phyloP scores from a whole-genome alignment of 2,329 filamentous ascomycete genomes.

The Graphiopsis chlorocephala region DNA sequence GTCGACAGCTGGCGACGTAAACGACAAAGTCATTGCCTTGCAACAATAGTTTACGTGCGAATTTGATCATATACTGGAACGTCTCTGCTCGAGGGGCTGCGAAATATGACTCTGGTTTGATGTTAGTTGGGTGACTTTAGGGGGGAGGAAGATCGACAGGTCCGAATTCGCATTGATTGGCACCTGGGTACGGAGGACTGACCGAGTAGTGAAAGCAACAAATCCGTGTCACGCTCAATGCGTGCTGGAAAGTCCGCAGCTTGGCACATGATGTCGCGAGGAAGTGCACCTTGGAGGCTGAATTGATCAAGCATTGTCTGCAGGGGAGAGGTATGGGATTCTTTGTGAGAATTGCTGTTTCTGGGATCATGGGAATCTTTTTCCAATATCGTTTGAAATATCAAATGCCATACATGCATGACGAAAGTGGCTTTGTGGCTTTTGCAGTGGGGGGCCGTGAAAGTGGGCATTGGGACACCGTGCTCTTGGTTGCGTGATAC shows the following conservation, averaged over 20 bases:
- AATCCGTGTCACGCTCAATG: background rate
- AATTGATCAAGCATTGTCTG: background rate
- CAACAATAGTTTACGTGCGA: background rate
- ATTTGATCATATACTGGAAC: background rate
- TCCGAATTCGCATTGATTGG: too few relatives aligned
- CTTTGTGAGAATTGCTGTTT: background rate
- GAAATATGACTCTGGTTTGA: background rate
- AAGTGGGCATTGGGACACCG: background rate
- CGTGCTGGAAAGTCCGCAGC: background rate
- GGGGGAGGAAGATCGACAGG: background rate
- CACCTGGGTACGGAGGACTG: background rate
- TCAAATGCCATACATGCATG: background rate
- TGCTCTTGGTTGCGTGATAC: background rate
- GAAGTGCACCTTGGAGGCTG: background rate
- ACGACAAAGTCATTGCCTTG: background rate
- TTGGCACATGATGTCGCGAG: background rate
- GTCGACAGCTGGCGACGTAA: background rate
- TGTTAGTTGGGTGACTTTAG: background rate
- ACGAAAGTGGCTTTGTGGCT: background rate
- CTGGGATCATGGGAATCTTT: background rate
- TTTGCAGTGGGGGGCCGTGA: background rate
- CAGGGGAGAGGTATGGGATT: background rate
- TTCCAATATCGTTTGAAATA: background rate
- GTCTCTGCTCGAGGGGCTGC: background rate
- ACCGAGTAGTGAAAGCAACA: background rate